A percentile compares a stretch with the other conserved stretches of the same genome.
Conservation (phyloP, 306 rosid species). For the Gillenia trifoliata region DNA sequence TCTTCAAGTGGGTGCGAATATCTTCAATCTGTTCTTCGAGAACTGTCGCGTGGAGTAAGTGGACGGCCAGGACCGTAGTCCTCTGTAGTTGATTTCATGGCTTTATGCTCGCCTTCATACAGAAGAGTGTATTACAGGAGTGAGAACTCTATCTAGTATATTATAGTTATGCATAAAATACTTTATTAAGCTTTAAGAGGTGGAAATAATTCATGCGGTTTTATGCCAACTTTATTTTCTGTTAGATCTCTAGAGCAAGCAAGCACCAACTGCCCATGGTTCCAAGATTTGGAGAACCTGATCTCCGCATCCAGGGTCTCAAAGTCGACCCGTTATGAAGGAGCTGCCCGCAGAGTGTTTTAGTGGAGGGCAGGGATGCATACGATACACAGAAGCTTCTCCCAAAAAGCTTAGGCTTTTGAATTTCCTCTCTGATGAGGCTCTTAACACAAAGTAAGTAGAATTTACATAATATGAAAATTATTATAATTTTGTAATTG, state of each 20-base stretch:
- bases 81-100: too few species aligned
- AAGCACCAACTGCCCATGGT: constrained; percentile 34
- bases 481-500: neutral
- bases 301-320: constrained; percentile 22
- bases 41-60: too few species aligned
- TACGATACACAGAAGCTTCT: constrained; percentile 37
- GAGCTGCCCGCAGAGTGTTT: constrained; percentile 29
- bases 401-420: constrained; percentile 36
- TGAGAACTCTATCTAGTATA: too few species aligned
- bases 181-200: too few species aligned
- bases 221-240: neutral
- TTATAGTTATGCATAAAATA: too few species aligned
- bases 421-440: constrained; percentile 48
- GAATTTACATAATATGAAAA: neutral
- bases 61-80: too few species aligned
- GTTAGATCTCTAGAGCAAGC: constrained; percentile 20
- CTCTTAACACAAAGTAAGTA: constrained; percentile 42
- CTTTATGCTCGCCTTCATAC: too few species aligned
- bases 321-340: constrained; percentile 2
- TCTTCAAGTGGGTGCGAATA: neutral
- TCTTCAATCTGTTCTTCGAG: too few species aligned
- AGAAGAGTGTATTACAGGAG: too few species aligned
- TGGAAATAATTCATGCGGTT: too few species aligned
- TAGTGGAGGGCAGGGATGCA: constrained; percentile 15
- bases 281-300: constrained; percentile 34